Conservation (phyloP, 2,329 filamentous ascomycete species). For the Cryphonectria nitschkei region DNA sequence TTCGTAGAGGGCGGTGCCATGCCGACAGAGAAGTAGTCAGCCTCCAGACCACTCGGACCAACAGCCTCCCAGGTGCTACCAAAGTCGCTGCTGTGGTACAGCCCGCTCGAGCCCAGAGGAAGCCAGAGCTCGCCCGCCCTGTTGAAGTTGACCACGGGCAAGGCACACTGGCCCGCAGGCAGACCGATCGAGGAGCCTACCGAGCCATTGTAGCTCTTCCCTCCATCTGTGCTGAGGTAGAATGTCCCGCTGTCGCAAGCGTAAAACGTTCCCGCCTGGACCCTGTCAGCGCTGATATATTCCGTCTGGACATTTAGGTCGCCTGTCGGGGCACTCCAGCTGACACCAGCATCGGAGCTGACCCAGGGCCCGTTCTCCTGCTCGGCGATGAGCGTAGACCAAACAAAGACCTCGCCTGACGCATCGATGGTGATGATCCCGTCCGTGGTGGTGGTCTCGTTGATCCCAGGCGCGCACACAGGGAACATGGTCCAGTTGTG, state of each 20-base stretch:
- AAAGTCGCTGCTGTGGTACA: constrained; percentile 19
- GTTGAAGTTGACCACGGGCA: constrained; percentile 19
- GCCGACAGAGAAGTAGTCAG: constrained; percentile 19
- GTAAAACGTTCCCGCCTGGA: constrained; percentile 16
- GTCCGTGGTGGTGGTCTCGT: background rate
- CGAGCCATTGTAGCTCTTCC: constrained; percentile 13
- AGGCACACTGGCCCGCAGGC: constrained; percentile 9
- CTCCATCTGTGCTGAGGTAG: constrained; percentile 19
- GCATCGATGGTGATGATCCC: constrained; percentile 17
- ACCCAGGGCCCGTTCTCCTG: constrained; percentile 13
- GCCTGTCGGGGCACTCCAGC: constrained; percentile 13
- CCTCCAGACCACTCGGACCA: background rate
- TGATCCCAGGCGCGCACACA: constrained; percentile 14
- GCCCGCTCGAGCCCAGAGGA: constrained; percentile 8
- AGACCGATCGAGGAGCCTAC: constrained; percentile 10
- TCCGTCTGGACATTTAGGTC: constrained; percentile 14
- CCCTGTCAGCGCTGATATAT: constrained; percentile 6
- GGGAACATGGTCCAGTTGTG: constrained; percentile 21
- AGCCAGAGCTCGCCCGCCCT: constrained; percentile 19
- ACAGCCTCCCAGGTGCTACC: constrained; percentile 13
- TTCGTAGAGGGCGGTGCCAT: constrained; percentile 1
- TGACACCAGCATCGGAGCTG: constrained; percentile 4
- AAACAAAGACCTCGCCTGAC: constrained; percentile 10
- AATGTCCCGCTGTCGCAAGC: constrained; percentile 17
- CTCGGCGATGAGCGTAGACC: constrained; percentile 10